Percentiles rank a stretch among this genome's conserved stretches.
Conservation (phyloP, 2,329 filamentous ascomycete genomes). For the Colletotrichum melonis region DNA sequence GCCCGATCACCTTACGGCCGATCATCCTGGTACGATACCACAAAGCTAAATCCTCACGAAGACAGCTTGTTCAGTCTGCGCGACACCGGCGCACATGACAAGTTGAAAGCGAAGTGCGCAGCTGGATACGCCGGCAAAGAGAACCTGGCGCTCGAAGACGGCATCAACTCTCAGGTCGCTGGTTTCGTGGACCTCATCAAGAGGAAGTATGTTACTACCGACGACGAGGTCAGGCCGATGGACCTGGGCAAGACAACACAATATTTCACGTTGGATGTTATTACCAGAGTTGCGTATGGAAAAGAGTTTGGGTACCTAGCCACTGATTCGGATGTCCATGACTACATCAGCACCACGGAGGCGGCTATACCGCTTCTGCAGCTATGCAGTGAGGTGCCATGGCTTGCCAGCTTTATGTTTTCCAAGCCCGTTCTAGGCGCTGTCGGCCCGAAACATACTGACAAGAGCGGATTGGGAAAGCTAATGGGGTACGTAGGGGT, state of each 20-base stretch:
- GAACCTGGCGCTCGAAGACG: slow-evolving; percentile 58
- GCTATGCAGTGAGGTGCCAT: slow-evolving; percentile 45
- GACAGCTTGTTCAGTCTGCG: slow-evolving; percentile 37
- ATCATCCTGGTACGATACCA: slow-evolving; percentile 35
- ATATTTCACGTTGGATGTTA: slow-evolving; percentile 62
- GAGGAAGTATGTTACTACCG: slow-evolving; percentile 28
- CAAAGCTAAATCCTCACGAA: slow-evolving; percentile 28
- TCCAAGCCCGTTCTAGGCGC: slow-evolving; percentile 41
- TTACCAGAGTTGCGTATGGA: slow-evolving; percentile 59
- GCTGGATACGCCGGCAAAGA: slow-evolving; percentile 63
- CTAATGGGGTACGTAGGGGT: slow-evolving; percentile 34
- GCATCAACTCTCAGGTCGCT: slow-evolving; percentile 40
- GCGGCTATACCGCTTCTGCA: slow-evolving; percentile 51
- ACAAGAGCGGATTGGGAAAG: slow-evolving; percentile 32
- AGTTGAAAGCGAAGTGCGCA: slow-evolving; percentile 35
- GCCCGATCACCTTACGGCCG: slow-evolving; percentile 32
- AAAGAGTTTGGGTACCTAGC: slow-evolving; percentile 55
- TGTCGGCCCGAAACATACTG: slow-evolving; percentile 37
- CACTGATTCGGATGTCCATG: slow-evolving; percentile 53
- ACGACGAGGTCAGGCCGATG: slow-evolving; percentile 43
- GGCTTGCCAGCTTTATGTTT: slow-evolving; percentile 39
- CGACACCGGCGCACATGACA: slow-evolving; percentile 53
- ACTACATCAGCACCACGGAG: slow-evolving; percentile 53
- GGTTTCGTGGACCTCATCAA: slow-evolving; percentile 10
- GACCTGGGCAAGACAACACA: slow-evolving; percentile 56